A percentile compares a stretch with the other conserved stretches of the same genome.
These are phyloP conservation scores for Carex arenaria DNA, from an alignment of 202 grass and related monocot species.

Conservation along the genomic window DNA sequence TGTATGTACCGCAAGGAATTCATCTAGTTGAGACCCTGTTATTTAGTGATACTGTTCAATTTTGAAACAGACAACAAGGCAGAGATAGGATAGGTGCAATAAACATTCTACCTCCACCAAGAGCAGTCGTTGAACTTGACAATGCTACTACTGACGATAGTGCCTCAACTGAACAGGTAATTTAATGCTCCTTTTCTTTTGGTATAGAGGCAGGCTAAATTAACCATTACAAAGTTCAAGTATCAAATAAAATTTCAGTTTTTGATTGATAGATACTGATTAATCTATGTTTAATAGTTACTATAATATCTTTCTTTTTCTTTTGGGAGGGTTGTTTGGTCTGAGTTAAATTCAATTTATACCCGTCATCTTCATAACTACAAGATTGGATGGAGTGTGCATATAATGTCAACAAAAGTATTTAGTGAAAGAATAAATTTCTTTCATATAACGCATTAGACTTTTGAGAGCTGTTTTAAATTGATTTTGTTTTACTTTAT, in stretches of 20 bases:
- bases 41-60: not conserved
- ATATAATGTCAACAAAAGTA: not conserved
- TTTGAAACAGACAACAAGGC: conserved; percentile 17
- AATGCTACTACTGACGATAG: conserved; percentile 37
- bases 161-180: conserved; percentile 52
- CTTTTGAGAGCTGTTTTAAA: not conserved
- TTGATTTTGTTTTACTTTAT: conserved; percentile 1
- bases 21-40: not conserved
- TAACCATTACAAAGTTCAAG: not conserved
- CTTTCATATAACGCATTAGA: not conserved
- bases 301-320: not conserved
- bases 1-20: not conserved
- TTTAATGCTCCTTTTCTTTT: not conserved
- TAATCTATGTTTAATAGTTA: not conserved
- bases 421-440: not conserved
- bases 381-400: not conserved
- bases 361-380: not conserved
- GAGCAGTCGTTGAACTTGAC: conserved; percentile 53
- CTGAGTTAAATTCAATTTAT: not conserved
- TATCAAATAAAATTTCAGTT: not conserved
- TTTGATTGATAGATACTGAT: not conserved
- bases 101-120: conserved; percentile 78
- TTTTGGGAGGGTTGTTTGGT: not conserved
- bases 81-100: conserved; percentile 26
- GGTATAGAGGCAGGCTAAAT: conserved; percentile 1